These are phyloP conservation scores for Pseudozyma sp. DNA, from an alignment of 1,284 basidiomycete species.

Conservation along the genomic window DNA sequence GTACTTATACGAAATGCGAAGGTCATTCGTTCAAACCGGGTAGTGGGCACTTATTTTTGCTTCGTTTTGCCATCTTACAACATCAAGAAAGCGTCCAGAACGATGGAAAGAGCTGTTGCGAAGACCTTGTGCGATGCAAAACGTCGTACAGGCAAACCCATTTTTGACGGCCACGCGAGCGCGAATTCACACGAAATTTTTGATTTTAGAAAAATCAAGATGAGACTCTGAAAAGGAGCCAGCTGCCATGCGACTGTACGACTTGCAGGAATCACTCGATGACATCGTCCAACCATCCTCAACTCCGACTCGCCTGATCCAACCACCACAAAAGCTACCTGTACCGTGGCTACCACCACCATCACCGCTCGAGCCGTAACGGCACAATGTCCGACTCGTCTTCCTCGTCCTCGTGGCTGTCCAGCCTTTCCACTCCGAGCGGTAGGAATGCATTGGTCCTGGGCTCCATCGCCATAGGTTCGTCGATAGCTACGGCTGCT, in stretches of 20 bases:
- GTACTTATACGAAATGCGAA: constrained; percentile 1
- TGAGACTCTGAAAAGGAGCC: background rate
- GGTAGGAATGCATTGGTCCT: constrained; percentile 43
- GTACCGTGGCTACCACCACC: background rate
- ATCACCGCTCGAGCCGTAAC: background rate
- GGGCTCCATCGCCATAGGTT: constrained; percentile 56
- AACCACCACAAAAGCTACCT: background rate
- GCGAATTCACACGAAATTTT: background rate
- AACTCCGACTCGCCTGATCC: background rate
- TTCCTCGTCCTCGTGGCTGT: constrained; percentile 36
- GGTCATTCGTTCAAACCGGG: constrained; percentile 29
- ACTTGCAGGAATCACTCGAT: background rate
- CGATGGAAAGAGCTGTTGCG: background rate
- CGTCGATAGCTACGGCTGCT: constrained; percentile 53
- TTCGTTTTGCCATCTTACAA: no score
- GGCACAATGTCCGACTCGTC: constrained; percentile 33
- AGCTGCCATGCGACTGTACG: background rate
- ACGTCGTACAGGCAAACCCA: no score
- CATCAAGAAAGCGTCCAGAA: no score
- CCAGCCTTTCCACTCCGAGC: constrained; percentile 26
- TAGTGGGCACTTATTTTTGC: constrained; percentile 5
- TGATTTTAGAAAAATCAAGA: background rate
- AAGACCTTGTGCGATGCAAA: no score
- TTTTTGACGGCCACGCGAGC: no score
- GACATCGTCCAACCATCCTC: background rate